Evolutionary conservation across 2,329 filamentous ascomycete species (phyloP), one percentile per base, ranked within the genome.

Genomic region (Penicillium sp.): DNA sequence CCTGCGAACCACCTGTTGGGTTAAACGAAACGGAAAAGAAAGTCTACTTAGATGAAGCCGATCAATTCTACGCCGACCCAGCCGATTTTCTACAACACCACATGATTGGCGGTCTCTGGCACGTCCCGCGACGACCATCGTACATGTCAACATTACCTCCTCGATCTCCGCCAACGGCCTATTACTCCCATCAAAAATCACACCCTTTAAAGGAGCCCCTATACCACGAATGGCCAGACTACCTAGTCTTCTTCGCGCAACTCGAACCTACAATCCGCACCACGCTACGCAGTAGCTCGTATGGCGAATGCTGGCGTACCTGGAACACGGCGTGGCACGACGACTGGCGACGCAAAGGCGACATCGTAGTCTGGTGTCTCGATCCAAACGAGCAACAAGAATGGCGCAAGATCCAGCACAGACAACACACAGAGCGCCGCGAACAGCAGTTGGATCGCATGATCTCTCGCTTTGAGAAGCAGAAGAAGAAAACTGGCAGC

Each of bases 1-100:
- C 89, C 5, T 99, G 94, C 72, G 92, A 97, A 64, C 94, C 94
- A 1, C 94, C 94, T 0, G 75, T 99, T 12, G 76, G 87, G 64
- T 79, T 91, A 0, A 77, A 81, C 24, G 71, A 73, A 5, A 64
- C 75, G 7, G 82, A 89, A 68, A 84, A 92, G 43, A 77, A 75
- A 1, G 67, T 68, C 1, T 99, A 99, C 72, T 77, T 88, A 16
- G 92, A 97, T 70, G 93, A 99, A 77, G 92, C 91, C 7, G 92
- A 96, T 69, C 81, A 87, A 46, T 99, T 99, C 77, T 97, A 96
- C 73, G 82, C 78, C 9, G 72, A 88, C 59, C 83, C 87, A 5
- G 69, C 62, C 30, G 62, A 61, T 0, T 93, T 90, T 65, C 67
- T 92, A 28, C 73, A 57, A 62, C 70, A 46, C 74, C 83, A 76